A percentile compares a stretch with the other conserved stretches of the same genome.
phyloP scores from a whole-genome alignment of 768 basidiomycete species.

The Ephemerocybe angulata region DNA sequence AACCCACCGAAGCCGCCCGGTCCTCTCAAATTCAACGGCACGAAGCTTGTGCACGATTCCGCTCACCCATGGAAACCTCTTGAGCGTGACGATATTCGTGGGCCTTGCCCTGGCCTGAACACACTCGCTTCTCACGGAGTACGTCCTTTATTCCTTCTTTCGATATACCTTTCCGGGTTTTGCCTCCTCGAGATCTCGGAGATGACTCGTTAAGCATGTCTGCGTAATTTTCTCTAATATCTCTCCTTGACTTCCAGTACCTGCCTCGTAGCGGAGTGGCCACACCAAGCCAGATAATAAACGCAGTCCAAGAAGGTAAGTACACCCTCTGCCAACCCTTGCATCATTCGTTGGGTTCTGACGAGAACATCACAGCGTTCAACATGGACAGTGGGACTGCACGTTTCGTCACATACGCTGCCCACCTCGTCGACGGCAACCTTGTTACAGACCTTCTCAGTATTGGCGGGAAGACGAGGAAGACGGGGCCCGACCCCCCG shows the following conservation, averaged over 20 bases:
- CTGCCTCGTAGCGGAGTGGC: slow-evolving; percentile 14
- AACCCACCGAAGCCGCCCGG: slow-evolving; percentile 7
- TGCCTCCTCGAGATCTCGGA: too few species aligned
- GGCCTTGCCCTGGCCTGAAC: slow-evolving; percentile 21
- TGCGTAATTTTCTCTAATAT: background rate
- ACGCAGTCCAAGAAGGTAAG: slow-evolving; percentile 17
- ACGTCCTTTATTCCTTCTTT: background rate
- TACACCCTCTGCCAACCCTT: too few species aligned
- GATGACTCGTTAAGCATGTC: too few species aligned
- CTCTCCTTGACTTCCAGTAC: slow-evolving; percentile 4
- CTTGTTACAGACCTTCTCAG: slow-evolving; percentile 15
- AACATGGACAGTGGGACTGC: slow-evolving; percentile 15
- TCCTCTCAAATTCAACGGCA: slow-evolving; percentile 9
- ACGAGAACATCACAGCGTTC: slow-evolving; percentile 9
- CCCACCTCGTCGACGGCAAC: slow-evolving; percentile 16
- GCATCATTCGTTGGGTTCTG: too few species aligned
- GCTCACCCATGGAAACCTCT: slow-evolving; percentile 17
- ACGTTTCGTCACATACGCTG: slow-evolving; percentile 13
- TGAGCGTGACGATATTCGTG: slow-evolving; percentile 13
- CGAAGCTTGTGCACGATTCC: slow-evolving; percentile 12
- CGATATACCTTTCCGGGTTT: too few species aligned
- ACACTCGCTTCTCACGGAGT: slow-evolving; percentile 21
- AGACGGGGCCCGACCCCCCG: slow-evolving; percentile 17
- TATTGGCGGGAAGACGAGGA: slow-evolving; percentile 17
- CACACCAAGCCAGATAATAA: slow-evolving; percentile 13